phyloP scores from a whole-genome alignment of 1,284 basidiomycete species.

The Meira miltonrushii region DNA sequence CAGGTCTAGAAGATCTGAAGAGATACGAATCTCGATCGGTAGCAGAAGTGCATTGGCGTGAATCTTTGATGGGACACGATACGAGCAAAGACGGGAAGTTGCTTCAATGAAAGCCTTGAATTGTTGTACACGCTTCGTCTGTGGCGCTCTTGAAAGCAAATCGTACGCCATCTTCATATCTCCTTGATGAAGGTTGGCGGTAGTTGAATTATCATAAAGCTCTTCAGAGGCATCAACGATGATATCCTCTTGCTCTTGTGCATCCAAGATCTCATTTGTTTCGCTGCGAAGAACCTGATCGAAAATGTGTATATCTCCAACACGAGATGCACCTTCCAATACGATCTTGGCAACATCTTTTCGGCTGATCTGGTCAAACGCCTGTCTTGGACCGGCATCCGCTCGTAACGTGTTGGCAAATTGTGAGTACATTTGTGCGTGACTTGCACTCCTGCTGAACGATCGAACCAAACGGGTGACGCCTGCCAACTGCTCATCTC shows the following conservation, averaged over 20 bases:
- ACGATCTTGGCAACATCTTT: not conserved
- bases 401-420: not conserved
- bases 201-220: constrained; percentile 1
- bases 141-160: constrained; percentile 10
- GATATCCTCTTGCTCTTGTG: constrained; percentile 4
- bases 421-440: not conserved
- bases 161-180: constrained; percentile 19
- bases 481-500: constrained; percentile 4
- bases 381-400: not conserved
- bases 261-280: not conserved
- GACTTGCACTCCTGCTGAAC: not conserved
- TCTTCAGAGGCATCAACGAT: constrained; percentile 1
- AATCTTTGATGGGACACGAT: constrained; percentile 16
- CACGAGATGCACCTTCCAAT: not conserved
- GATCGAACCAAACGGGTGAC: constrained; percentile 1
- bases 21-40: constrained; percentile 21
- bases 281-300: not conserved
- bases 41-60: constrained; percentile 10
- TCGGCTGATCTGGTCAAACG: not conserved
- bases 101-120: constrained; percentile 27
- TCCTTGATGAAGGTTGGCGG: constrained; percentile 9
- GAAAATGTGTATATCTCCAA: not conserved
- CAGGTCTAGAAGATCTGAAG: constrained; percentile 19
- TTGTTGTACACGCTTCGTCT: not conserved
- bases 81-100: constrained; percentile 25